Percentiles rank a stretch among this genome's conserved stretches.
These are phyloP conservation scores for Fusarium coffeatum DNA, from an alignment of 2,329 filamentous ascomycete species.

Conservation along the genomic window DNA sequence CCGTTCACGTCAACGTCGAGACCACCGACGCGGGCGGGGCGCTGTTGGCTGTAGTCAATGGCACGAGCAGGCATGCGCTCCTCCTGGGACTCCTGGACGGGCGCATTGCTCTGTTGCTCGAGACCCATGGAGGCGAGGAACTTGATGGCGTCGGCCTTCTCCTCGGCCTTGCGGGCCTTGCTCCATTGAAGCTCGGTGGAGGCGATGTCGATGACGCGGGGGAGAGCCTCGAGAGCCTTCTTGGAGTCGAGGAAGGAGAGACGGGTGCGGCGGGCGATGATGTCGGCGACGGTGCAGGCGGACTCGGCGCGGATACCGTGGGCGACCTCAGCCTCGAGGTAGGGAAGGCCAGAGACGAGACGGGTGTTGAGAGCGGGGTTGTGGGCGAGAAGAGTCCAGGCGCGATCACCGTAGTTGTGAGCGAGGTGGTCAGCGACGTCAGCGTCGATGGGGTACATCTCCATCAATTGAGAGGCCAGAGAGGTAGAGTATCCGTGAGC, in stretches of 20 bases:
- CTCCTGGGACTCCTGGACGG: conserved; percentile 12
- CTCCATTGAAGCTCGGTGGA: conserved; percentile 75
- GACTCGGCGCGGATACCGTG: conserved; percentile 79
- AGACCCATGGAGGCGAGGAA: conserved; percentile 62
- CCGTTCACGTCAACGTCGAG: conserved; percentile 34
- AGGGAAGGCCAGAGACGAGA: conserved; percentile 74
- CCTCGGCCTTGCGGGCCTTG: conserved; percentile 64
- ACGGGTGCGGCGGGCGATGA: conserved; percentile 76
- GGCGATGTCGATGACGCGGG: conserved; percentile 78
- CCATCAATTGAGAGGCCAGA: conserved; percentile 51
- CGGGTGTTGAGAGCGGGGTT: conserved; percentile 65
- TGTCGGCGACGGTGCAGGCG: conserved; percentile 77
- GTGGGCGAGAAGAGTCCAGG: conserved; percentile 76
- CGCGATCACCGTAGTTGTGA: conserved; percentile 64
- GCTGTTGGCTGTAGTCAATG: conserved; percentile 8
- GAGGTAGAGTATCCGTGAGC: conserved; percentile 73
- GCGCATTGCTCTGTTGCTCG: conserved; percentile 34
- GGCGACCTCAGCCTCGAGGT: conserved; percentile 78
- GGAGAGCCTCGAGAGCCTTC: conserved; percentile 75
- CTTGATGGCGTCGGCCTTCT: conserved; percentile 64
- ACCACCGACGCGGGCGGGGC: conserved; percentile 21
- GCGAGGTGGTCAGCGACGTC: conserved; percentile 58
- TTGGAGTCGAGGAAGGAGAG: conserved; percentile 82
- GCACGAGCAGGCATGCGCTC: conserved; percentile 21
- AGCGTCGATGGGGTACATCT: conserved; percentile 53